phyloP scores from a whole-genome alignment of 495 filamentous ascomycete genomes.

The Aspergillus indologenus region DNA sequence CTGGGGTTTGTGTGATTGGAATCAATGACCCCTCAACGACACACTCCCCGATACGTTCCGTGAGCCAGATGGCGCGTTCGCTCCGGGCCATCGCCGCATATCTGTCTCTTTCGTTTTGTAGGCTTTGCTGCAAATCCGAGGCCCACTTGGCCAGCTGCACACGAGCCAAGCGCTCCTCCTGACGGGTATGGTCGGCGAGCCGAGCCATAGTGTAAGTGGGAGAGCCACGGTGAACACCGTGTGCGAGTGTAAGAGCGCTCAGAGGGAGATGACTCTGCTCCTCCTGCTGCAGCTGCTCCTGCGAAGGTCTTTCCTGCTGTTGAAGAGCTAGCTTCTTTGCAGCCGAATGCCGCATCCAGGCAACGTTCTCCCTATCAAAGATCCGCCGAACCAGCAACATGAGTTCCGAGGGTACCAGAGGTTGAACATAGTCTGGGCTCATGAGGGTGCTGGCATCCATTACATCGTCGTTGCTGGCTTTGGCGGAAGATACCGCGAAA shows the following conservation, averaged over 20 bases:
- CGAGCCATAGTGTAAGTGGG: conserved; percentile 67
- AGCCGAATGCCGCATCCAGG: conserved; percentile 83
- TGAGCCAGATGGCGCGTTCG: conserved; percentile 79
- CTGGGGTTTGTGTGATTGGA: conserved; percentile 41
- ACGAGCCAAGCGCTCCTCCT: conserved; percentile 72
- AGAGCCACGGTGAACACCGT: conserved; percentile 32
- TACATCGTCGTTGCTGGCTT: conserved; percentile 71
- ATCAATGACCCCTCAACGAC: conserved; percentile 69
- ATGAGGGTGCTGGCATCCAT: conserved; percentile 97
- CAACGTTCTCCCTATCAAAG: conserved; percentile 74
- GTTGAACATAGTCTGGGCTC: conserved; percentile 88
- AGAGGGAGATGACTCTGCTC: conserved; percentile 10
- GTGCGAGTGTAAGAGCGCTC: conserved; percentile 22
- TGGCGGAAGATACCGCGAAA: conserved; percentile 79
- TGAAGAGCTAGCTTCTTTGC: conserved; percentile 84
- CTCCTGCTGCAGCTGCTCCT: neutral
- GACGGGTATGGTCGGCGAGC: conserved; percentile 66
- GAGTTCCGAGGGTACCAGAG: conserved; percentile 77
- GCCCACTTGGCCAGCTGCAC: conserved; percentile 88
- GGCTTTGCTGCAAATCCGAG: conserved; percentile 76
- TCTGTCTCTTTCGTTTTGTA: conserved; percentile 75
- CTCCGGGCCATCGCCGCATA: conserved; percentile 66
- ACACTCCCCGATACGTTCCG: conserved; percentile 69
- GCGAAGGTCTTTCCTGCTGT: conserved; percentile 31
- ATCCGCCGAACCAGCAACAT: conserved; percentile 63